Conservation (phyloP, 2,329 filamentous ascomycete species). For the Rhexocercosporidium sp. region DNA sequence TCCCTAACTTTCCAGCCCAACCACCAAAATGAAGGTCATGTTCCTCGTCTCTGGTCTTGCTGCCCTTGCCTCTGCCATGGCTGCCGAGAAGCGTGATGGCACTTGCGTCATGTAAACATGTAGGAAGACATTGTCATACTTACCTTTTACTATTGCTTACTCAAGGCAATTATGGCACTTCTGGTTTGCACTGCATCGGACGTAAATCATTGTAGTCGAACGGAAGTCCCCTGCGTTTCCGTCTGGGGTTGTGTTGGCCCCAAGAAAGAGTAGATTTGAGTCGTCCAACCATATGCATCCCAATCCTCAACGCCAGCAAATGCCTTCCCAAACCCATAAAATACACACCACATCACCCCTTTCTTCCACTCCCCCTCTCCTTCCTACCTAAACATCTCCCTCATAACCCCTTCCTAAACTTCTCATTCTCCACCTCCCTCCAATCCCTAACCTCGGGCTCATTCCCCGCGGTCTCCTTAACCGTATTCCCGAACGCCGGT, state of each 20-base stretch:
- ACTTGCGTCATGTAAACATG: constrained; percentile 14
- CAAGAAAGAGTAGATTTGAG: neutral
- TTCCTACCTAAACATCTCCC: too few species aligned
- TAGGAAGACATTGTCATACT: too few species aligned
- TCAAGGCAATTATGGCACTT: too few species aligned
- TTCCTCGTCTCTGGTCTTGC: constrained; percentile 7
- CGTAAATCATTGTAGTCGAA: too few species aligned
- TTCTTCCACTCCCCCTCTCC: neutral
- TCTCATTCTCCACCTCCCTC: constrained; percentile 69
- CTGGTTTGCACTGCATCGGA: too few species aligned
- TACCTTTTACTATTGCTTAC: too few species aligned
- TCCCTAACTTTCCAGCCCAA: neutral
- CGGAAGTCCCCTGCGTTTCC: too few species aligned
- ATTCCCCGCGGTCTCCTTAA: constrained; percentile 70
- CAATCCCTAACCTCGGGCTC: constrained; percentile 66
- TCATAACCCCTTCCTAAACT: constrained; percentile 49
- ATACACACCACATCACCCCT: neutral
- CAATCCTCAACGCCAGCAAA: constrained; percentile 2
- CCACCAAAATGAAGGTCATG: constrained; percentile 8
- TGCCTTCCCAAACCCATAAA: neutral
- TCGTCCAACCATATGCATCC: constrained; percentile 5
- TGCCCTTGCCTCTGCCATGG: neutral
- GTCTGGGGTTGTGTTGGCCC: neutral
- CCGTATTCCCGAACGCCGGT: constrained; percentile 68
- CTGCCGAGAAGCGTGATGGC: constrained; percentile 12